phyloP scores from a whole-genome alignment of 257 asterid genomes.

The Gentiana straminea region DNA sequence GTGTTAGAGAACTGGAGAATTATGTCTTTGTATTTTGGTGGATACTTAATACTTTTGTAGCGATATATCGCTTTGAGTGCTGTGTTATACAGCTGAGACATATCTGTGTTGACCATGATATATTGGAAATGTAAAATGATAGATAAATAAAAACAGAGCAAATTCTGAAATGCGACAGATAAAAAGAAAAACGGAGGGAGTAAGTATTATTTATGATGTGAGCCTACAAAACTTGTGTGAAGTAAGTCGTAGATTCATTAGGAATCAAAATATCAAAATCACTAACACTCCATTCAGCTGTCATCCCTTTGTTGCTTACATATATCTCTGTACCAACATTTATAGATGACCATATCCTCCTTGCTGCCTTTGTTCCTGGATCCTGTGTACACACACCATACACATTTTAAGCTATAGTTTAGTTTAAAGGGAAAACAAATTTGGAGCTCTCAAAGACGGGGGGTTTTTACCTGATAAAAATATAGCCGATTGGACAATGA shows the following conservation, averaged over 20 bases:
- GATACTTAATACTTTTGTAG: not conserved
- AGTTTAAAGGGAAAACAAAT: not conserved
- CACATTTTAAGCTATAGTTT: too few relatives aligned
- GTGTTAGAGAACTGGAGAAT: not conserved
- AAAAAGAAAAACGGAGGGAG: too few relatives aligned
- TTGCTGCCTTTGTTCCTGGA: conserved; percentile 78
- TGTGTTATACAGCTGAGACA: too few relatives aligned
- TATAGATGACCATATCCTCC: conserved; percentile 60
- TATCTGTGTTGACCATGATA: too few relatives aligned
- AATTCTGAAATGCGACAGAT: too few relatives aligned
- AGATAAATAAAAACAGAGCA: too few relatives aligned
- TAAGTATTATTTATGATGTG: not conserved
- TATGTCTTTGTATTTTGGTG: not conserved
- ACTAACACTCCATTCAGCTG: conserved; percentile 73
- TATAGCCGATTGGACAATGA: conserved; percentile 58
- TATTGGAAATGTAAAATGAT: too few relatives aligned
- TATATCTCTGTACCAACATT: conserved; percentile 80
- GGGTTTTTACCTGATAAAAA: conserved; percentile 55
- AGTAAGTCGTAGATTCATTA: conserved; percentile 12
- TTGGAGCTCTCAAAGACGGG: too few relatives aligned
- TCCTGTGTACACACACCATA: conserved; percentile 30
- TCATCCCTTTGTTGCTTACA: conserved; percentile 43
- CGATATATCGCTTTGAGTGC: not conserved
- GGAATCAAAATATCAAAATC: conserved; percentile 65
- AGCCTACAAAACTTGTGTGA: conserved; percentile 7